Percentiles rank a stretch among this genome's conserved stretches.
These are phyloP conservation scores for Fusarium cicatricum DNA, from an alignment of 2,329 filamentous ascomycete species.

Conservation along the genomic window DNA sequence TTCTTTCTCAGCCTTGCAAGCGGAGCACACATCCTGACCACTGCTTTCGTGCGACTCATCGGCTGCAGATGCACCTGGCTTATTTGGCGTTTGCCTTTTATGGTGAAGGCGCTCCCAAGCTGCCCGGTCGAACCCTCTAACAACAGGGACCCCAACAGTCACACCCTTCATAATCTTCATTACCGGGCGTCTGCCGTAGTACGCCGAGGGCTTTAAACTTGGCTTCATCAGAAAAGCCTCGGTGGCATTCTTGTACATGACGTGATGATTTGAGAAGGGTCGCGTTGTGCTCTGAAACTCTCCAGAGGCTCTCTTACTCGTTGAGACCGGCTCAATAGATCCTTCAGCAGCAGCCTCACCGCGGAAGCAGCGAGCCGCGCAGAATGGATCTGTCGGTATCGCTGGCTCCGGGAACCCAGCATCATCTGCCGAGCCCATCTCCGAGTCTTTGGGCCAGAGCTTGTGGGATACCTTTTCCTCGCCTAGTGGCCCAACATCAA, in stretches of 20 bases:
- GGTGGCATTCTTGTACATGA: constrained; percentile 82
- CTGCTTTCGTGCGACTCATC: constrained; percentile 43
- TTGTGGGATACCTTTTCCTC: constrained; percentile 90
- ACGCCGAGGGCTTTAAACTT: constrained; percentile 82
- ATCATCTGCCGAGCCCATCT: constrained; percentile 28
- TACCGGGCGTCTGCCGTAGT: constrained; percentile 83
- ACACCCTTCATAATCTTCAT: constrained; percentile 84
- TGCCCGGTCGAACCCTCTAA: constrained; percentile 84
- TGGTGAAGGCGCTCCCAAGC: constrained; percentile 78
- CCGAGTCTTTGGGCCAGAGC: constrained; percentile 74
- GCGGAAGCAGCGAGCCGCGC: constrained; percentile 66
- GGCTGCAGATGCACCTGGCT: constrained; percentile 39
- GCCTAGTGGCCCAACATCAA: constrained; percentile 87
- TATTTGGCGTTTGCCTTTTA: constrained; percentile 49
- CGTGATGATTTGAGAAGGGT: constrained; percentile 77
- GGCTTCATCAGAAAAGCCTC: constrained; percentile 89
- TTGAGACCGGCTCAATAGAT: constrained; percentile 48
- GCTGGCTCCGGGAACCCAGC: constrained; percentile 45
- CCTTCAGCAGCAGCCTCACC: constrained; percentile 68
- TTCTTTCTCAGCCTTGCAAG: constrained; percentile 70
- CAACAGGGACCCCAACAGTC: constrained; percentile 84
- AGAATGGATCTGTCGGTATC: constrained; percentile 65
- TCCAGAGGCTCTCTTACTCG: constrained; percentile 47
- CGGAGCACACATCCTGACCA: constrained; percentile 54
- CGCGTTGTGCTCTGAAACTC: constrained; percentile 54